Evolutionary conservation across 139 green algal genomes (phyloP).

Genomic region (Chlorella vulgaris): DNA sequence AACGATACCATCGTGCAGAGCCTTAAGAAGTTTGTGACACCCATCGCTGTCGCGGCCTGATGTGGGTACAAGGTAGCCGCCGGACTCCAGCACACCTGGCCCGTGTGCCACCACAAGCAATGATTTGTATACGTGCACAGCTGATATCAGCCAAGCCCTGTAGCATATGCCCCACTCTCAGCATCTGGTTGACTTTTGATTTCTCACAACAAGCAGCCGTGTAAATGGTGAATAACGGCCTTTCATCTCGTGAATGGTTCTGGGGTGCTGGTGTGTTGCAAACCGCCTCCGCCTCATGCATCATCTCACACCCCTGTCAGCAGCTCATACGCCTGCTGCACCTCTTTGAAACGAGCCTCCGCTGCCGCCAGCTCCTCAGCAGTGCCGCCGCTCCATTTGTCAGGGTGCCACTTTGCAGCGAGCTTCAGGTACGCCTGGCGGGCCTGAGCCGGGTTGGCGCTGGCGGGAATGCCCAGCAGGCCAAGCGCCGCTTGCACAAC

Average conservation of each 20-base stretch:
- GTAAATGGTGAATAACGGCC: too few species aligned
- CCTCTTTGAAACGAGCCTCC: constrained; percentile 41
- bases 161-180: too few species aligned
- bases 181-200: too few species aligned
- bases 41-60: too few species aligned
- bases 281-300: neutral
- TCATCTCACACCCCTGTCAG: constrained; percentile 3
- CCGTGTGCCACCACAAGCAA: too few species aligned
- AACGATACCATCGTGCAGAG: constrained; percentile 5
- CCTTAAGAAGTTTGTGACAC: constrained; percentile 3
- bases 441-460: constrained; percentile 35
- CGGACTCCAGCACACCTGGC: too few species aligned
- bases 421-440: constrained; percentile 57
- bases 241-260: too few species aligned
- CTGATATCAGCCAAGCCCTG: too few species aligned
- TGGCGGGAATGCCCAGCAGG: constrained; percentile 23
- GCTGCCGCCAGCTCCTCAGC: constrained; percentile 27
- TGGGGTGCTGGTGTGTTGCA: too few species aligned
- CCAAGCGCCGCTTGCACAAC: constrained; percentile 7
- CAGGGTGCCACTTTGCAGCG: constrained; percentile 54
- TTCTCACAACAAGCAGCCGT: too few species aligned
- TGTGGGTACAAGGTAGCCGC: too few species aligned
- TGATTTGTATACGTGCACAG: too few species aligned
- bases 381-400: constrained; percentile 53
- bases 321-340: constrained; percentile 43